Evolutionary conservation across 306 rosid species (phyloP).

Genomic region (Gleditsia sinensis): DNA sequence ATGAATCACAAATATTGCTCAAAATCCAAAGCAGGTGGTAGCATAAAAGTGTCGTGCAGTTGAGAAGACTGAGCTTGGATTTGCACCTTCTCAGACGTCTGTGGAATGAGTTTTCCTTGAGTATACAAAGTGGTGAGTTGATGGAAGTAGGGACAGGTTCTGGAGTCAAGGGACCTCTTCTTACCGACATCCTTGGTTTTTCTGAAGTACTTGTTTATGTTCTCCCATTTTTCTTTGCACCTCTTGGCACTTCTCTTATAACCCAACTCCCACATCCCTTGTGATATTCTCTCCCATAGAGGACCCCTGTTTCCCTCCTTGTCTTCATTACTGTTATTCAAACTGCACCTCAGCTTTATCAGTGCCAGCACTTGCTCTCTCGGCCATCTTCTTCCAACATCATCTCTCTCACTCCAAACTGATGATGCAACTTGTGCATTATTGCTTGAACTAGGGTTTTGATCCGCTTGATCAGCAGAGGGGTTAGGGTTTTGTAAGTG

Average conservation of each 20-base stretch:
- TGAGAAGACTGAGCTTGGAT: too few relatives aligned
- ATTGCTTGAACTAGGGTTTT: constrained; percentile 51
- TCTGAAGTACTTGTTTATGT: constrained; percentile 86
- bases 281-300: constrained; percentile 90
- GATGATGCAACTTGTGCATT: constrained; percentile 1
- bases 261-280: constrained; percentile 79
- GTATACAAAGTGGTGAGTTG: constrained; percentile 60
- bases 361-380: constrained; percentile 82
- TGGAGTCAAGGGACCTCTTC: constrained; percentile 79
- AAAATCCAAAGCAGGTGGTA: too few relatives aligned
- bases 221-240: constrained; percentile 97
- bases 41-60: too few relatives aligned
- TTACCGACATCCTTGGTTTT: constrained; percentile 72
- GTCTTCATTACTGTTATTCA: constrained; percentile 40
- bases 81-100: too few relatives aligned
- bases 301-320: constrained; percentile 52
- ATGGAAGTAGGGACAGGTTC: constrained; percentile 93
- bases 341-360: constrained; percentile 68
- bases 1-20: too few relatives aligned
- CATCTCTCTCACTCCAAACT: constrained; percentile 36
- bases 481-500: constrained; percentile 47
- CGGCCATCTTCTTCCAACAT: constrained; percentile 85
- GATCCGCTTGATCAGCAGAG: neutral
- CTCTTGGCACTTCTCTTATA: constrained; percentile 84
- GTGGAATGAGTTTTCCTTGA: constrained; percentile 44